These are phyloP conservation scores for Xylaria bambusicola DNA, from an alignment of 495 filamentous ascomycete species.

Conservation along the genomic window DNA sequence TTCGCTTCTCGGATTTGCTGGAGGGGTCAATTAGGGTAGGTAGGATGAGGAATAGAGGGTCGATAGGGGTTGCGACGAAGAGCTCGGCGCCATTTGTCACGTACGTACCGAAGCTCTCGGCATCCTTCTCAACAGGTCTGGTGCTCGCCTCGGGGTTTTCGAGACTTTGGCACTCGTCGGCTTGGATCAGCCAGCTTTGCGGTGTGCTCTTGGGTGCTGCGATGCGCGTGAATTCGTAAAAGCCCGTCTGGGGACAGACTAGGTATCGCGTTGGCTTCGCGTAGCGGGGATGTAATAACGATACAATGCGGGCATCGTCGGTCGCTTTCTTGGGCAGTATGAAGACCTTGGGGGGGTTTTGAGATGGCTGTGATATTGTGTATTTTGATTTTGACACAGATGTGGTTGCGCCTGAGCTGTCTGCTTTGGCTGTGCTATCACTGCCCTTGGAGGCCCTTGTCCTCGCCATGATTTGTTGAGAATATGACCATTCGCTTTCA, in stretches of 20 bases:
- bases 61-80: slow-evolving; percentile 79
- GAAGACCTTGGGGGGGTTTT: slow-evolving; percentile 67
- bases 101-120: slow-evolving; percentile 29
- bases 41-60: slow-evolving; percentile 81
- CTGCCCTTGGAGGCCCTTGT: slow-evolving; percentile 21
- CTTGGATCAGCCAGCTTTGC: slow-evolving; percentile 68
- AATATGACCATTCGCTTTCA: too few species aligned
- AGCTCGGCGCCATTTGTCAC: slow-evolving; percentile 65
- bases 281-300: slow-evolving; percentile 77
- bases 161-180: slow-evolving; percentile 16
- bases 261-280: slow-evolving; percentile 67
- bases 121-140: slow-evolving; percentile 17
- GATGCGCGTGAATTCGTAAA: slow-evolving; percentile 86
- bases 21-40: slow-evolving; percentile 56
- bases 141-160: slow-evolving; percentile 9
- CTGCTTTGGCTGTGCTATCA: slow-evolving; percentile 7
- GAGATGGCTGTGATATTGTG: slow-evolving; percentile 35
- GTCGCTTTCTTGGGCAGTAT: slow-evolving; percentile 72
- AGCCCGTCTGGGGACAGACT: slow-evolving; percentile 74
- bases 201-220: slow-evolving; percentile 60
- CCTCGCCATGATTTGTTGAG: slow-evolving; percentile 24
- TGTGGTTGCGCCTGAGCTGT: slow-evolving; percentile 26
- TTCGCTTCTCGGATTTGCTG: slow-evolving; percentile 45
- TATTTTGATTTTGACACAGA: slow-evolving; percentile 37
- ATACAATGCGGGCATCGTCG: slow-evolving; percentile 67